Evolutionary conservation across 2,329 filamentous ascomycete species (phyloP), one percentile per base, ranked within the genome.

Genomic region (Akanthomyces uredinophilus): DNA sequence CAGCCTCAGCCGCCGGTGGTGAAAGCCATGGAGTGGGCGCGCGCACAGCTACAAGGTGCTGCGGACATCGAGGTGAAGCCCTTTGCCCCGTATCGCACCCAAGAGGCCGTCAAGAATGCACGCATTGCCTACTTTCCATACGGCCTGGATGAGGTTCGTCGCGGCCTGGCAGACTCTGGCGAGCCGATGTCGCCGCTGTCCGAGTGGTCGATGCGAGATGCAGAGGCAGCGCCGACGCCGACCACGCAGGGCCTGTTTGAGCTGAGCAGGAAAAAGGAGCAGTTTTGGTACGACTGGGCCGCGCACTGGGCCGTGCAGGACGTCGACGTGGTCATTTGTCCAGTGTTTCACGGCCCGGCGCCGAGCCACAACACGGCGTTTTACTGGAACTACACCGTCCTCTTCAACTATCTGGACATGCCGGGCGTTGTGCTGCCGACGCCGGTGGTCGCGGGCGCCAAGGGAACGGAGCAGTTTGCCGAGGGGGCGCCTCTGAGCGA

Each of bases 101-200:
- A 66, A 27, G 65, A 76, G 20, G 72, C 71, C 0, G 71, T 68
- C 64, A 39, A 46, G 0, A 70, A 66, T 66, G 75, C 79, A 65
- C 65, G 71, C 53, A 65, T 64, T 4, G 74, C 79, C 14, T 82
- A 82, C 70, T 82, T 77, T 68, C 80, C 80, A 0, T 79, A 81
- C 29, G 77, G 76, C 16, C 78, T 72, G 3, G 65, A 63, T 46
- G 60, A 64, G 37, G 65, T 73, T 55, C 71, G 70, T 57, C 68
- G 68, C 2, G 66, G 71, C 20, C 70, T 82, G 35, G 64, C 65
- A 0, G 65, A 70, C 11, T 70, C 75, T 0, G 76, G 75, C 10
- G 81, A 83, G 65, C 80, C 81, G 0, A 65, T 75, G n/a, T 74
- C 76, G 13, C 70, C 75, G 0, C 70, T 83, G 2, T 81, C 75